Evolutionary conservation across 176 grass and related monocot species (phyloP), one percentile per base, ranked within the genome.

Genomic region (Phoenix dactylifera): DNA sequence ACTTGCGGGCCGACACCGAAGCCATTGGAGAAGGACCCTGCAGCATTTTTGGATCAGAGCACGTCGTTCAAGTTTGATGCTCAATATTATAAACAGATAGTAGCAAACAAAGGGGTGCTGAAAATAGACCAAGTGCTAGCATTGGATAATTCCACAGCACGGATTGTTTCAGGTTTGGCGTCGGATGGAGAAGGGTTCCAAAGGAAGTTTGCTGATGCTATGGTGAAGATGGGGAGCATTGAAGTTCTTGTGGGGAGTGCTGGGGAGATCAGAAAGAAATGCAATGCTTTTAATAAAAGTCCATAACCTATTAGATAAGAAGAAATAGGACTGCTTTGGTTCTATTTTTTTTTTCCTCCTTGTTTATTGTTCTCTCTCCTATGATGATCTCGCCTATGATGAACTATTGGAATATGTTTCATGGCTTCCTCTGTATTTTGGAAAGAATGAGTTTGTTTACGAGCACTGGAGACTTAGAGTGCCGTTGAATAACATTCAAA

Each of bases 251-350:
- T 63, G 35, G 86, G 81, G 0, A 79, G 44, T 22, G 76, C 39
- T 20, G 86, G 86, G 7, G 51, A 89, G 72, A 83, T 89, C 48
- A 74, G 86, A 73, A 84, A 19, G 54, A 24, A 69, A 24, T 89
- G 86, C 76, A 67, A 25, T 16, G 67, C 18, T 48, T 77, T 77
- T 55, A 88, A 86, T 58, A 32, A 68, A 26, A 3, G 26, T 26
- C 4, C 4, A 3, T 26, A 26, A 4, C 26, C 26, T 4, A 26
- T 26, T 26, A 26, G 1, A 26, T 26, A 26, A 26, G 26, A 26
- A 26, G 26, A 26, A 26, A 26, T 26, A 4, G 26, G 26, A 26
- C 26, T 26, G 26, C 26, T 26, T 26, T 26, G 1, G 26, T 4
- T 26, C 4, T 2, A n/a, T n/a, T 28, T 4, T 28, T 4, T 28